Evolutionary conservation across 441 rosid species (phyloP).

Genomic region (Pelargonium myrrhifolium): DNA sequence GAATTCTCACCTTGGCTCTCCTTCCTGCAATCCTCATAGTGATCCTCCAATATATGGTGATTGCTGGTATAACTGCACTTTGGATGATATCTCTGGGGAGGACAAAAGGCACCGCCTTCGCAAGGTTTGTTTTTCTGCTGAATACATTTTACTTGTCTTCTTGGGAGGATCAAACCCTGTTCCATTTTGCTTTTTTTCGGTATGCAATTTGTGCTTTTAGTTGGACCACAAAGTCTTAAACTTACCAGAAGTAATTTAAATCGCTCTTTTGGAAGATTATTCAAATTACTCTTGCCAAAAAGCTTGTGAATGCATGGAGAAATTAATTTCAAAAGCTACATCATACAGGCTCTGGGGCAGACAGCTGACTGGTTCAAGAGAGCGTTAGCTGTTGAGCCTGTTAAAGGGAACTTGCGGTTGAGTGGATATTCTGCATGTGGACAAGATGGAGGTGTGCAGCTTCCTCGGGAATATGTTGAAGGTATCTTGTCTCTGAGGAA

Average conservation of each 20-base stretch:
- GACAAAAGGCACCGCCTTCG: conserved; percentile 83
- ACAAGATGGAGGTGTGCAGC: conserved; percentile 99
- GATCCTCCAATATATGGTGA: conserved; percentile 82
- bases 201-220: background rate
- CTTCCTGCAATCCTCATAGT: conserved; percentile 66
- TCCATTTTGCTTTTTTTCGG: background rate
- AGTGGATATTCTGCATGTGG: conserved; percentile 99
- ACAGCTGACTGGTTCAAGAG: conserved; percentile 87
- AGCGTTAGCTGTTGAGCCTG: conserved; percentile 96
- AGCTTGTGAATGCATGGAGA: conserved; percentile 4
- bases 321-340: conserved; percentile 25
- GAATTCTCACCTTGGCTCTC: conserved; percentile 39
- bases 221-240: background rate
- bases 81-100: conserved; percentile 80
- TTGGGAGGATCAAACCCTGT: background rate
- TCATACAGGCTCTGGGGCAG: conserved; percentile 83
- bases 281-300: background rate
- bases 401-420: conserved; percentile 83
- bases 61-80: conserved; percentile 97
- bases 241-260: background rate
- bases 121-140: conserved; percentile 40
- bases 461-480: conserved; percentile 86
- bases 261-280: background rate
- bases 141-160: background rate
- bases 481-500: conserved; percentile 39